Base-by-base conservation (phyloP, 2,329 filamentous ascomycete species). In the Talaromyces sp. region DNA sequence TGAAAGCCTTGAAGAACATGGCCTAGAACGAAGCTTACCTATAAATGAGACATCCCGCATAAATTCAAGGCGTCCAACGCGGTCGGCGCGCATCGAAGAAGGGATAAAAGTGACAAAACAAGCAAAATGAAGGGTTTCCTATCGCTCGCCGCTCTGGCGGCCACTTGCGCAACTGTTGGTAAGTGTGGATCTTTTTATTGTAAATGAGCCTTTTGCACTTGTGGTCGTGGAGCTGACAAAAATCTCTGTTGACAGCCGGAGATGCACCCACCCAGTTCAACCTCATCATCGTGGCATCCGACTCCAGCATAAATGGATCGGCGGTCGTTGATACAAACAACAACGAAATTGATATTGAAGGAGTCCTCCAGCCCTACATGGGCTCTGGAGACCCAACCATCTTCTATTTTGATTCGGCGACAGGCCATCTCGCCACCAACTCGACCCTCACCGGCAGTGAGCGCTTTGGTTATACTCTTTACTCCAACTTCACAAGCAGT, bases 401-500 rank as follows among this genome's bases (percentile, higher is more conserved):
- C 14, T 57, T 57, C 43, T 57, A 57, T 43, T 57, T 57, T 17
- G 55, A 57, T 13, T 57, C 55, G 10, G 19, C 29, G 1, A 57
- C 55, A 8, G 55, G 55, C 13, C 27, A 49, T 10, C 43, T 57
- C 17, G 55, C 19, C n/a, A 57, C 55, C 2, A 51, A 49, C 19
- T 57, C 55, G 14, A 19, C 26, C 5, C 21, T 49, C 4, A 57
- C 27, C 29, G 31, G 35, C 27, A 7, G 32, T 9, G n/a, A 35
- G 8, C 55, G 55, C 27, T 57, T 35, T 21, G 55, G 35, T 10
- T 57, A 57, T 29, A 57, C 55, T 2, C 55, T 57, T 8, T 57
- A 57, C 27, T 57, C 55, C 26, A 57, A 57, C 29, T 57, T 31
- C 10, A 57, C 55, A 14, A 57, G 55, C n/a, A 57, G 55, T 19